Evolutionary conservation across 2,329 filamentous ascomycete species (phyloP), one percentile per base, ranked within the genome.

Genomic region (Pseudocercospora pini-densiflorae): DNA sequence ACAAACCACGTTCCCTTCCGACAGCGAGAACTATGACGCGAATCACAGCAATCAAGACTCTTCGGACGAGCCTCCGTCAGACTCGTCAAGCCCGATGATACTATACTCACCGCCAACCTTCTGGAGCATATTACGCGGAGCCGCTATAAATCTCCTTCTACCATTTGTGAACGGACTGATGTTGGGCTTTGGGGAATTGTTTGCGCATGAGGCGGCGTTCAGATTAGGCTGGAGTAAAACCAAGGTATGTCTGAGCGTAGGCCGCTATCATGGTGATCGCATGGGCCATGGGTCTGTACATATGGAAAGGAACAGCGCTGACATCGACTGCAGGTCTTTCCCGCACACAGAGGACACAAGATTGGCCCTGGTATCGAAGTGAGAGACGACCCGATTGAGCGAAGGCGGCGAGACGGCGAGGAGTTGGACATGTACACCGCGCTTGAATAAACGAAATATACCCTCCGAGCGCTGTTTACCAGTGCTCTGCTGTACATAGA

Each of bases 121-220:
- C 53, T 97, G 92, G 92, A 89, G 92, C 9, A 79, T 99, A 69
- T 72, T 97, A 62, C 89, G 94, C 63, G 93, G 95, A 43, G 92
- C 93, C 16, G 93, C 94, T 5, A 99, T 99, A 81, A 99, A 99
- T 79, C 84, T 99, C n/a, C 75, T 99, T 1, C 82, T 99, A 21
- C 95, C 95, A 0, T 99, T 99, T 76, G 88, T 99, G 76, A 99
- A 99, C 81, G 95, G 95, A 55, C 87, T 99, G 84, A 99, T 99
- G 95, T 82, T 99, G 75, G 95, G 95, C 1, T 97, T 99, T 76
- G 95, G 95, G 72, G 95, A 99, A 82, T 82, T 99, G 60, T 94
- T 99, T 79, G 95, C 95, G 62, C 95, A 99, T 77, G 95, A 99
- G 82, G 90, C 92, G 59, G 95, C 95, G 1, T 99, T 94, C 77